These are phyloP conservation scores for Aspergillus baeticus DNA, from an alignment of 495 filamentous ascomycete genomes.

Conservation along the genomic window DNA sequence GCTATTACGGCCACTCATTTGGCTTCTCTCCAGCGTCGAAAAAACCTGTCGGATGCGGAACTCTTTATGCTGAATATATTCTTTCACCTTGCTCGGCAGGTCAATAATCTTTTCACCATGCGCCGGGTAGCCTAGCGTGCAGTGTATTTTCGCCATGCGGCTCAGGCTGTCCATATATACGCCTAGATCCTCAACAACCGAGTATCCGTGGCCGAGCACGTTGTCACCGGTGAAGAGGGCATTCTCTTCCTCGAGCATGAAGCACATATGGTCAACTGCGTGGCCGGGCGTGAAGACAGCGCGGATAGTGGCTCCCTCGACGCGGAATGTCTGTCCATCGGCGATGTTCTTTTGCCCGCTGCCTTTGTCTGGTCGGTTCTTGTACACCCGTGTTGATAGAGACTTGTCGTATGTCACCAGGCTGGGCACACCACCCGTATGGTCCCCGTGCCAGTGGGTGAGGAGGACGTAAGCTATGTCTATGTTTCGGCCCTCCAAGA, in stretches of 20 bases:
- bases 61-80: slow-evolving; percentile 32
- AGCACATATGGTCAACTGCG: slow-evolving; percentile 47
- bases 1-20: not conserved
- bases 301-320: slow-evolving; percentile 40
- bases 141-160: not conserved
- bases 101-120: slow-evolving; percentile 19
- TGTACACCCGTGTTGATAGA: slow-evolving; percentile 32
- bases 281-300: slow-evolving; percentile 44
- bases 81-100: slow-evolving; percentile 30
- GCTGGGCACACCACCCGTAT: slow-evolving; percentile 66
- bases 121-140: slow-evolving; percentile 5
- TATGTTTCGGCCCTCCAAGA: slow-evolving; percentile 34
- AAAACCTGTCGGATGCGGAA: slow-evolving; percentile 36
- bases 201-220: slow-evolving; percentile 42
- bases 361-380: slow-evolving; percentile 39
- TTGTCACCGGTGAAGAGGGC: slow-evolving; percentile 86
- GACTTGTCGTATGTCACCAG: slow-evolving; percentile 53
- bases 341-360: slow-evolving; percentile 42
- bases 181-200: slow-evolving; percentile 8
- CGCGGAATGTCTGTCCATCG: slow-evolving; percentile 38
- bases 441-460: slow-evolving; percentile 87
- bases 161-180: slow-evolving; percentile 10
- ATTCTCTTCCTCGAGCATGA: slow-evolving; percentile 55
- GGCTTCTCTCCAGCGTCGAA: slow-evolving; percentile 20
- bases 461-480: slow-evolving; percentile 58